Evolutionary conservation across 345 rosid species (phyloP).

Genomic region (Mercurialis annua): DNA sequence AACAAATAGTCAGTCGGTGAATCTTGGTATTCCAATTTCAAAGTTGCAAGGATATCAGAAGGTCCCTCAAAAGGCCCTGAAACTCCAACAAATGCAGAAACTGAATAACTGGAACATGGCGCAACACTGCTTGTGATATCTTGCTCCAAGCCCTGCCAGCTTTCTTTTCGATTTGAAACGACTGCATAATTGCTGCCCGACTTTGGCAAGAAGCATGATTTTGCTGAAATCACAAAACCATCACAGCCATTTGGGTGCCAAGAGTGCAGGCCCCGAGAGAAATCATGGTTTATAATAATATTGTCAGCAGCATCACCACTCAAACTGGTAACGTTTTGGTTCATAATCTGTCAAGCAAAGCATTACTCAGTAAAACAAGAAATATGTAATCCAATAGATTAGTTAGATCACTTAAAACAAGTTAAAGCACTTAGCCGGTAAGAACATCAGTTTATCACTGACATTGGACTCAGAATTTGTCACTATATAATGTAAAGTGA

Average conservation of each 20-base stretch:
- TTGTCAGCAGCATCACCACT: conserved; percentile 24
- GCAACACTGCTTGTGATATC: conserved; percentile 68
- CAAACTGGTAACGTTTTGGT: conserved; percentile 30
- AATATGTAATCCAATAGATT: conserved; percentile 3
- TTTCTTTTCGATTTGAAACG: conserved; percentile 68
- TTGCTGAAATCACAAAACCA: conserved; percentile 53
- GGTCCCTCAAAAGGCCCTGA: conserved; percentile 56
- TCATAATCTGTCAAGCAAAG: conserved; percentile 30
- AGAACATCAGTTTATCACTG: background rate
- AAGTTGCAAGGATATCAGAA: conserved; percentile 69
- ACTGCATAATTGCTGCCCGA: conserved; percentile 54
- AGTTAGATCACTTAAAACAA: background rate
- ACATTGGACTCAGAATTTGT: background rate
- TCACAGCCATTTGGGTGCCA: conserved; percentile 81
- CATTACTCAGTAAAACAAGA: background rate
- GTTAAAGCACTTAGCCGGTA: background rate
- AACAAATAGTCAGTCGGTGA: conserved; percentile 47
- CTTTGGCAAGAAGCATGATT: conserved; percentile 28
- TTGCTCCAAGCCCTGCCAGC: conserved; percentile 96
- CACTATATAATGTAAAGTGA: background rate
- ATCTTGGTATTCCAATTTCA: conserved; percentile 54
- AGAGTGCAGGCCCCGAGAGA: conserved; percentile 60
- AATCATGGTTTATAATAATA: conserved; percentile 67
- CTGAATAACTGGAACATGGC: conserved; percentile 50
- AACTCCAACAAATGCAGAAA: conserved; percentile 71